Conservation (phyloP, 129 eudicot species). For the Ambrosia trifida region DNA sequence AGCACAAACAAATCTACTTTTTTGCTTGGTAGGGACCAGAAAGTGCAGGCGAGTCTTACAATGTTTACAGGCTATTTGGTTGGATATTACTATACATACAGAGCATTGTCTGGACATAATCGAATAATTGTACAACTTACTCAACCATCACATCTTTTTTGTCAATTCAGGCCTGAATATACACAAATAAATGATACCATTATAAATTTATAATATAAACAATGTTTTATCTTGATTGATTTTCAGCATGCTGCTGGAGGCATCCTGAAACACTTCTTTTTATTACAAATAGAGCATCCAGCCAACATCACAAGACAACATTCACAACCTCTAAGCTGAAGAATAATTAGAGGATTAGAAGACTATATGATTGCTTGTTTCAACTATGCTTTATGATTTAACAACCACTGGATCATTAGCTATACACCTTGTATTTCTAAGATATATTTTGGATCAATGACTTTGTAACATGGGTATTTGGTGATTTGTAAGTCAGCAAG, state of each 20-base stretch:
- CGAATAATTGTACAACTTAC: conserved; percentile 61
- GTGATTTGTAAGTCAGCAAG: too few relatives aligned
- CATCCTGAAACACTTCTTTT: conserved; percentile 84
- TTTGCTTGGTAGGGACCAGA: too few relatives aligned
- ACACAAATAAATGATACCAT: not conserved
- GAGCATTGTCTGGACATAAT: conserved; percentile 77
- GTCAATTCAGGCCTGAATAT: not conserved
- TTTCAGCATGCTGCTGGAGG: conserved; percentile 87
- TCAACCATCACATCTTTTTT: not conserved
- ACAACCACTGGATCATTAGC: too few relatives aligned
- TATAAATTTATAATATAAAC: not conserved
- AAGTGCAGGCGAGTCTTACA: conserved; percentile 14
- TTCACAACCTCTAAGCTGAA: conserved; percentile 44
- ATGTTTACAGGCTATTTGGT: conserved; percentile 87
- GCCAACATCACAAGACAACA: conserved; percentile 38
- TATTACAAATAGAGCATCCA: conserved; percentile 54
- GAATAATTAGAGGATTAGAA: conserved; percentile 1
- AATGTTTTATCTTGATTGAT: conserved; percentile 7
- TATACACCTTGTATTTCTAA: too few relatives aligned
- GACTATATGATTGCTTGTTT: too few relatives aligned
- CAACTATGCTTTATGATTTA: too few relatives aligned
- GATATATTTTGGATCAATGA: too few relatives aligned
- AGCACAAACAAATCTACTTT: too few relatives aligned
- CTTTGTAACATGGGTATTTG: too few relatives aligned
- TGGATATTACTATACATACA: conserved; percentile 74